Evolutionary conservation across 495 filamentous ascomycete genomes (phyloP), one percentile per base, ranked within the genome.

Genomic region (Penicillium bialowiezense): DNA sequence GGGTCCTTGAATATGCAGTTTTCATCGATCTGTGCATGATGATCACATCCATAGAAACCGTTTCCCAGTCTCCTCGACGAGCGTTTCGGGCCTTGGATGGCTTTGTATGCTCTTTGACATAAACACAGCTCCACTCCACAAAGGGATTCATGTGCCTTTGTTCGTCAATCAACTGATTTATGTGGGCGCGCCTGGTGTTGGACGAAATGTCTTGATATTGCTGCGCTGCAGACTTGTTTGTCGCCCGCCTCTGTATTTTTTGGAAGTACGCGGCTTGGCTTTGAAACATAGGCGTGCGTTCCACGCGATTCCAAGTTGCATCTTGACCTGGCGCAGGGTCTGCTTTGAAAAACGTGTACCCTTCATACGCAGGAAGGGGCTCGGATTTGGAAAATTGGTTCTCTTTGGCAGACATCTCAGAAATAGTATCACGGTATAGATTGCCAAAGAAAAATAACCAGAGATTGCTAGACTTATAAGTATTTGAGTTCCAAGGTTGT

Each of bases 61-160:
- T 68, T 24, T 68, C 68, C 15, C 65, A 64, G 33, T 64, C 66
- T 7, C 56, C 52, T 3, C 52, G 56, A 26, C 54, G 56, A 38
- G 54, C 56, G 43, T 62, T 60, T 44, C 65, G 64, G 20, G 64
- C 56, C 41, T 65, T 62, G 39, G 59, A 44, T 0, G 56, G 44
- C 32, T 47, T 52, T 12, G 51, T 50, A 4, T 63, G 50, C 34
- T 65, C 64, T 26, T 71, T 67, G 5, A 61, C 64, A 56, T 71
- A 74, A 9, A 67, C 65, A 37, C 56, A 70, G 13, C 57, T 67
- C 70, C 70, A 72, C 39, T 70, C 59, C 10, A 60, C 64, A 0
- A 40, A 45, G 8, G 59, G 55, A 17, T 66, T 51, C n/a, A 34
- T 50, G 18, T 55, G 43, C 39, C 52, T 48, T 24, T 63, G 55